Base-by-base conservation (phyloP, 2,329 filamentous ascomycete genomes). In the Leptographium wingfieldii region DNA sequence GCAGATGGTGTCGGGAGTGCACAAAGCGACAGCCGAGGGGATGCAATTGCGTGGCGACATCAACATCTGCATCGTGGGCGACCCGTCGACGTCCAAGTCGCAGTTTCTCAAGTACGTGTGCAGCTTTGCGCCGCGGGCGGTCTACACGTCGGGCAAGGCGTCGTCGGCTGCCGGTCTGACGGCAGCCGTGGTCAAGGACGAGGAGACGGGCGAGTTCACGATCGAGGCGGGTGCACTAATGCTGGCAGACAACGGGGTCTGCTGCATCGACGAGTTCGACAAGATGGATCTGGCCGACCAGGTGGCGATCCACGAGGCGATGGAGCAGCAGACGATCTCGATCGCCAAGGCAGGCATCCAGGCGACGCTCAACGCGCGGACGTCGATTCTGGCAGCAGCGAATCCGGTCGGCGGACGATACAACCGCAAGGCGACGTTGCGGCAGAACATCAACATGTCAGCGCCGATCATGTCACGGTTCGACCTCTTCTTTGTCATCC, bases 391-490 rank as follows among this genome's bases (percentile, higher is more conserved):
- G 19, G 94, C 94, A 0, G 94, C 94, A 7, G 94, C 94, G 35
- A 99, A 99, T 72, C 94, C 94, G 0, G 90, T 99, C 5, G 90
- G 90, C 33, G 94, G 94, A 14, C 85, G 94, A n/a, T 95, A 99
- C 75, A 95, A 99, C 75, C 88, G 92, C 68, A 99, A 97, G 77
- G 87, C 88, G 0, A 96, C 94, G 0, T 81, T 99, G 7, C 84
- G 94, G 57, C 85, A 90, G 64, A 99, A 99, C 73, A 92, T 99
- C 74, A 97, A 97, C 76, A 96, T 99, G 89, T 92, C 87, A 31
- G 94, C 94, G 1, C 94, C 94, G 61, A 99, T 99, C 77, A 99
- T 99, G 94, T 96, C 90, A 58, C 89, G 94, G 78, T 99, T 99
- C 73, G 94, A 99, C 77, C 80, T 99, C 11, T 99, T 99, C 80